Evolutionary conservation across 306 rosid species (phyloP).

Genomic region (Fagus sylvatica): DNA sequence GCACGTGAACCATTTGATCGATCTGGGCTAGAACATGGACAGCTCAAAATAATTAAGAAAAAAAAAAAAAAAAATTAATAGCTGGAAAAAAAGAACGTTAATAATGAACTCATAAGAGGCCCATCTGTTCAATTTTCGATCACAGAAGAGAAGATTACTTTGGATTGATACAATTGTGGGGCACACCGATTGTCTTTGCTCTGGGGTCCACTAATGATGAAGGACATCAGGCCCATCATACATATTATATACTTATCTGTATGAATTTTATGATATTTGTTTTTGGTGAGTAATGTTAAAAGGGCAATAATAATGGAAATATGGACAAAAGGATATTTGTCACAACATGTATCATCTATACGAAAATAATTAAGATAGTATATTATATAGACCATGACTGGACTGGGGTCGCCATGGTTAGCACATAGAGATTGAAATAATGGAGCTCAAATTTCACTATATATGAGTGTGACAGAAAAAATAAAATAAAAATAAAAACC

Average conservation of each 20-base stretch:
- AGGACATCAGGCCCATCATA: slow-evolving; percentile 19
- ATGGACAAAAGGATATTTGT: slow-evolving; percentile 59
- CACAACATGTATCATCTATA: slow-evolving; percentile 43
- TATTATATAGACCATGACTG: slow-evolving; percentile 39
- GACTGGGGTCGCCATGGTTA: slow-evolving; percentile 35
- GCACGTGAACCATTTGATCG: slow-evolving; percentile 47
- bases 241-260: slow-evolving; percentile 29
- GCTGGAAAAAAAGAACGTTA: slow-evolving; percentile 18
- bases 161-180: slow-evolving; percentile 52
- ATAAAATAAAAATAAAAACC: not conserved
- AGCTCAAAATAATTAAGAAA: slow-evolving; percentile 25
- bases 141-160: slow-evolving; percentile 42
- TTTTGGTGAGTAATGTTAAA: slow-evolving; percentile 31
- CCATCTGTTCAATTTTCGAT: slow-evolving; percentile 50
- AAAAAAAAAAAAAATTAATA: slow-evolving; percentile 13
- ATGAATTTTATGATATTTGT: slow-evolving; percentile 10
- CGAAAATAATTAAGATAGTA: slow-evolving; percentile 41
- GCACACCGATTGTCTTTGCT: slow-evolving; percentile 28
- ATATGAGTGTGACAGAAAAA: slow-evolving; percentile 25
- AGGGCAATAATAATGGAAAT: slow-evolving; percentile 45
- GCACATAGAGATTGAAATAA: slow-evolving; percentile 17
- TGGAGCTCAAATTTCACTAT: slow-evolving; percentile 22
- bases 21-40: slow-evolving; percentile 36
- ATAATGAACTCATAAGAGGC: slow-evolving; percentile 39
- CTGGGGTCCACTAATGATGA: slow-evolving; percentile 38